Evolutionary conservation across 495 filamentous ascomycete genomes (phyloP), one percentile per base, ranked within the genome.

Genomic region (Patellaria atrata): DNA sequence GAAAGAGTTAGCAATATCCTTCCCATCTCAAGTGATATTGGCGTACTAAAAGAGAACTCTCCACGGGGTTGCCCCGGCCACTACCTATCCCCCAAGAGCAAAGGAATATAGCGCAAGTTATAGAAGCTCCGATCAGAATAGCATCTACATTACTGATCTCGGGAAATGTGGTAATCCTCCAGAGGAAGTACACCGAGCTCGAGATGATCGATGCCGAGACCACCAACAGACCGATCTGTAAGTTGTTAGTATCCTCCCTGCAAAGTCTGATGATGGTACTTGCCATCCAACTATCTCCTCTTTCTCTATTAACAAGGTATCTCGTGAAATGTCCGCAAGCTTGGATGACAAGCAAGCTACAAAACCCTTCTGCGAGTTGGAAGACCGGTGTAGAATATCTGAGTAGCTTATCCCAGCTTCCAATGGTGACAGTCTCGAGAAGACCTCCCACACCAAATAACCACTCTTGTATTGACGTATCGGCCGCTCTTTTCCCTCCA

Each of bases 281-380:
- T 70, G 91, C 85, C 79, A 94, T 87, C 89, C 89, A 97, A 41
- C 76, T 89, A 60, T 97, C 89, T 42, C 84, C 84, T 42, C 82
- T 71, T 37, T 83, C 83, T 32, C 78, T 58, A 55, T 94, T 97
- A 27, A 94, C 86, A 13, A 94, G 71, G 78, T 82, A 94, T 50
- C 83, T 70, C n/a, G 89, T 92, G 35, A 94, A 84, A 52, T 92
- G 86, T 1, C 89, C 89, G 20, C 78, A 75, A 10, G 85, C 81
- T 56, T 97, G 89, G 35, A 97, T 94, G 31, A 97, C 89, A 39
- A 97, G 59, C 51, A 97, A 58, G 48, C 82, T 94, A 60, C 89
- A 94, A 59, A 97, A 97, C 2, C 89, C 89, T 58, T 97, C 89
- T 23, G 73, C 75, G 18, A 97, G 64, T 52, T 97, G 89, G 59